Percentiles rank a stretch among this genome's conserved stretches.
phyloP scores from a whole-genome alignment of 2,329 filamentous ascomycete species.

The Diaporthe humulicola region DNA sequence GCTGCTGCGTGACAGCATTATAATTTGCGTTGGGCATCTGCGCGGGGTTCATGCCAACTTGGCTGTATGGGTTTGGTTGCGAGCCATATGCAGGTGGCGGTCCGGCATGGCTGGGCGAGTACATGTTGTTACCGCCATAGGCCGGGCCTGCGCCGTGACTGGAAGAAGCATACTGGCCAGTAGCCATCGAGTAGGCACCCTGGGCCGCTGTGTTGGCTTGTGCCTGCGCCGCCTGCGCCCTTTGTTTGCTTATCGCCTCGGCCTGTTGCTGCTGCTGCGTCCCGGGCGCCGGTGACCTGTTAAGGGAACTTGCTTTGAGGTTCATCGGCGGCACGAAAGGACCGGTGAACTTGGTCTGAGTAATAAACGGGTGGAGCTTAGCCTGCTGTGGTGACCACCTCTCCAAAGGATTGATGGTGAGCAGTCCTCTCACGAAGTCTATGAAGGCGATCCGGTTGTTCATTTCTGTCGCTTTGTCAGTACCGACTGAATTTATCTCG shows the following conservation, averaged over 20 bases:
- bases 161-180: constrained; percentile 63
- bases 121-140: constrained; percentile 81
- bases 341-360: constrained; percentile 95
- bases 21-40: constrained; percentile 78
- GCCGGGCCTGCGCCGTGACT: constrained; percentile 36
- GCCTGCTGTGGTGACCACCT: constrained; percentile 98
- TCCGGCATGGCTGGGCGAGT: constrained; percentile 73
- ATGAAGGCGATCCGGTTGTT: constrained; percentile 98
- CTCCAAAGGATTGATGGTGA: constrained; percentile 96
- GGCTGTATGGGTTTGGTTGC: constrained; percentile 78
- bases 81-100: constrained; percentile 85
- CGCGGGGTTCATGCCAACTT: constrained; percentile 79
- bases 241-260: constrained; percentile 92
- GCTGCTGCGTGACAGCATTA: constrained; percentile 62
- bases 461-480: constrained; percentile 78
- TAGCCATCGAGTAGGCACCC: constrained; percentile 71
- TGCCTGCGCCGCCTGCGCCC: constrained; percentile 78
- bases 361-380: constrained; percentile 97
- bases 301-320: constrained; percentile 86
- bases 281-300: constrained; percentile 89
- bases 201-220: constrained; percentile 78
- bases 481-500: background rate
- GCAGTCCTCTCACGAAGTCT: constrained; percentile 92
- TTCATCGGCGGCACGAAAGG: constrained; percentile 98
- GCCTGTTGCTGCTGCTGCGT: constrained; percentile 97